These are phyloP conservation scores for Lophiostoma macrostomum DNA, from an alignment of 495 filamentous ascomycete genomes.

Conservation along the genomic window DNA sequence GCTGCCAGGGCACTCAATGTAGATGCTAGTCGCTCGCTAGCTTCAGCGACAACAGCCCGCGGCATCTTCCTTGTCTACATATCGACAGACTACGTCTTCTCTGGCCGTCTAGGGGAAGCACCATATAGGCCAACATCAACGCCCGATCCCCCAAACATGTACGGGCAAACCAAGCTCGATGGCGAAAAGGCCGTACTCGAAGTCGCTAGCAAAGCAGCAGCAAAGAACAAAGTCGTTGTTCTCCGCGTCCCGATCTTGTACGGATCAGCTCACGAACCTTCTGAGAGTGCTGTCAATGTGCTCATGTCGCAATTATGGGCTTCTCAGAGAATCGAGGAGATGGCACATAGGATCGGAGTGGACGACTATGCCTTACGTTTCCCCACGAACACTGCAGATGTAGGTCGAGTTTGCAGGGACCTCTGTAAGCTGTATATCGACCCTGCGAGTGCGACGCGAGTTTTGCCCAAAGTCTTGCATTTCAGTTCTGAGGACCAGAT, in stretches of 20 bases:
- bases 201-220: not conserved
- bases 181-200: slow-evolving; percentile 73
- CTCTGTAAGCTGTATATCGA: slow-evolving; percentile 63
- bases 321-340: slow-evolving; percentile 49
- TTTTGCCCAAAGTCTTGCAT: slow-evolving; percentile 71
- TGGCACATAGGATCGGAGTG: slow-evolving; percentile 64
- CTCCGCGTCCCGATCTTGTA: slow-evolving; percentile 88
- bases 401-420: slow-evolving; percentile 73
- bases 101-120: slow-evolving; percentile 76
- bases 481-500: slow-evolving; percentile 83
- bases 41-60: slow-evolving; percentile 59
- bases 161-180: slow-evolving; percentile 83
- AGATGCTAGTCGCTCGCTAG: slow-evolving; percentile 63
- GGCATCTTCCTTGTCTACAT: slow-evolving; percentile 82
- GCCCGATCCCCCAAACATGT: slow-evolving; percentile 74
- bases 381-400: slow-evolving; percentile 84
- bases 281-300: slow-evolving; percentile 80
- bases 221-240: slow-evolving; percentile 49
- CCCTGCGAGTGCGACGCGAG: slow-evolving; percentile 38
- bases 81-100: slow-evolving; percentile 92
- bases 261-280: slow-evolving; percentile 57
- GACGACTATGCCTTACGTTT: slow-evolving; percentile 86
- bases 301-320: slow-evolving; percentile 72
- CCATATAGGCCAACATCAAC: slow-evolving; percentile 69
- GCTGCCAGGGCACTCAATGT: slow-evolving; percentile 75